Percentiles rank a stretch among this genome's conserved stretches.
Conservation (phyloP, 2,329 filamentous ascomycete species). For the Xylaria sp. region DNA sequence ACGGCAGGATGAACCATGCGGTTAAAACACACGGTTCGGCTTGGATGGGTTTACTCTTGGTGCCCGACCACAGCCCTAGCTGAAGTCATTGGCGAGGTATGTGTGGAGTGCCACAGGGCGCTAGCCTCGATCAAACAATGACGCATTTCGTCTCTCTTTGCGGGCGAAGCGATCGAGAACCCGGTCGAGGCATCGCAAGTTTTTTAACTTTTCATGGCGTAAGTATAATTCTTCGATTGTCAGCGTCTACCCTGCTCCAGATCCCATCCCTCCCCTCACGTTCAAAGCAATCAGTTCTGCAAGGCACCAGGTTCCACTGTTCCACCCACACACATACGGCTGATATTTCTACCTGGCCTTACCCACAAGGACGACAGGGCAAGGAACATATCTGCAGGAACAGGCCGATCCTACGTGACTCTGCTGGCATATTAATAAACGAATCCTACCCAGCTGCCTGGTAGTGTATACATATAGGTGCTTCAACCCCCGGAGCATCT, state of each 20-base stretch:
- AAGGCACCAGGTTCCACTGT: conserved; percentile 33
- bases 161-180: conserved; percentile 20
- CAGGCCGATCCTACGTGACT: conserved; percentile 34
- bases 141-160: conserved; percentile 43
- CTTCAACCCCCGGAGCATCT: not conserved
- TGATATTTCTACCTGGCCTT: conserved; percentile 21
- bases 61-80: conserved; percentile 34
- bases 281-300: conserved; percentile 24
- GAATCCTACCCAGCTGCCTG: conserved; percentile 21
- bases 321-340: conserved; percentile 10
- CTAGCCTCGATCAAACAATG: conserved; percentile 43
- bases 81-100: conserved; percentile 40
- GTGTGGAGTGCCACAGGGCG: conserved; percentile 39
- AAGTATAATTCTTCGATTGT: conserved; percentile 38
- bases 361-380: conserved; percentile 24
- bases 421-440: conserved; percentile 37
- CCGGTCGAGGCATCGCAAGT: conserved; percentile 24
- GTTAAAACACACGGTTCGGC: conserved; percentile 42
- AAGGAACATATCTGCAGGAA: conserved; percentile 46
- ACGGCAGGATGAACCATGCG: conserved; percentile 39
- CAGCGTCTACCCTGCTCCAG: conserved; percentile 21
- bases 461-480: not conserved
- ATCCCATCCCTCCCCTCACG: conserved; percentile 18
- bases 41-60: conserved; percentile 21
- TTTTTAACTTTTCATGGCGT: conserved; percentile 29